These are phyloP conservation scores for Candida gigantensis DNA, from an alignment of 1,139 yeast species.

Conservation along the genomic window DNA sequence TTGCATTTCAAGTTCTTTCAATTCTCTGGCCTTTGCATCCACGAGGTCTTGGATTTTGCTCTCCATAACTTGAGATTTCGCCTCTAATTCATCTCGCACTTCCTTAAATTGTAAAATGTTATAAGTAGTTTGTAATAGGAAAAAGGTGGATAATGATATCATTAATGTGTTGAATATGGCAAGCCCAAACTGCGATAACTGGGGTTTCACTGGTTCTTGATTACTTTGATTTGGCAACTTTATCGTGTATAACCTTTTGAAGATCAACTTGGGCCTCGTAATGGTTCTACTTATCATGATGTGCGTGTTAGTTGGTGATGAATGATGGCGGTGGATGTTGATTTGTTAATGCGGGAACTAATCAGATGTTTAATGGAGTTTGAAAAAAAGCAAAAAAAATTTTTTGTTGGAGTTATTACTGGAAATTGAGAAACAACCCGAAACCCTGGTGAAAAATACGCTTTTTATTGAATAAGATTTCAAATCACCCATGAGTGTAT, in stretches of 20 bases:
- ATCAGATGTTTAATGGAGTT: too few relatives aligned
- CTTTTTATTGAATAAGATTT: too few relatives aligned
- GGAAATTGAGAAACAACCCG: too few relatives aligned
- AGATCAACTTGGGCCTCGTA: not conserved
- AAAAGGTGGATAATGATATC: slow-evolving; percentile 42
- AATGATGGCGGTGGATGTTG: too few relatives aligned
- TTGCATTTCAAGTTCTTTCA: slow-evolving; percentile 10
- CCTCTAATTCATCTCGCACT: slow-evolving; percentile 24
- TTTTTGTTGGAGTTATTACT: too few relatives aligned
- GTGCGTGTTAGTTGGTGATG: not conserved
- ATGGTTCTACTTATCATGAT: not conserved
- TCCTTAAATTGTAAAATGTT: slow-evolving; percentile 33
- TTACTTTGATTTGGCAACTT: slow-evolving; percentile 8
- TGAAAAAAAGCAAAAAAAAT: slow-evolving; percentile 1
- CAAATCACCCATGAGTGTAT: not conserved
- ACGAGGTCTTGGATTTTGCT: slow-evolving; percentile 32
- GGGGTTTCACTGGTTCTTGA: slow-evolving; percentile 27
- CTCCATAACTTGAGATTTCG: slow-evolving; percentile 30
- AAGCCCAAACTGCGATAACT: slow-evolving; percentile 36
- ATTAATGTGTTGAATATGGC: slow-evolving; percentile 44
- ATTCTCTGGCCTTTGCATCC: slow-evolving; percentile 27
- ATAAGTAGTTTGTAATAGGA: slow-evolving; percentile 39
- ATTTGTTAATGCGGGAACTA: not conserved
- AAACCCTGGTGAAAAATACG: too few relatives aligned
- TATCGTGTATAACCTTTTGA: slow-evolving; percentile 8